Evolutionary conservation across 345 rosid genomes (phyloP).

Genomic region (Nasturtium officinale): DNA sequence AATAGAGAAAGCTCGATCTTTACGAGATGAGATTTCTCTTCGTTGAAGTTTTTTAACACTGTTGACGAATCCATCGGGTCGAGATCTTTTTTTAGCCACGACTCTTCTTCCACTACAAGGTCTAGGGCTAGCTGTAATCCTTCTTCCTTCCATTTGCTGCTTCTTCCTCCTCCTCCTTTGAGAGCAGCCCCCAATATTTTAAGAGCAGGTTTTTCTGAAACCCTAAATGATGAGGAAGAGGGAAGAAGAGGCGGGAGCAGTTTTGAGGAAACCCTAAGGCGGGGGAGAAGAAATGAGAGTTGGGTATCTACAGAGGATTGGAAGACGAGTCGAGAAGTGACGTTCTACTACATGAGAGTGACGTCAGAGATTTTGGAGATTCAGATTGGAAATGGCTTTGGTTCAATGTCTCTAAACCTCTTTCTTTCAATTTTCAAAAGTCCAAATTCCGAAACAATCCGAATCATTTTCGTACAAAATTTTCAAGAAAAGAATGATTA

Average conservation of each 20-base stretch:
- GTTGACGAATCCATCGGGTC: slow-evolving; percentile 66
- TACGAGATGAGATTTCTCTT: slow-evolving; percentile 69
- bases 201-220: slow-evolving; percentile 8
- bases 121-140: slow-evolving; percentile 79
- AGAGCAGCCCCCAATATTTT: not conserved
- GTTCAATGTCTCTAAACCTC: slow-evolving; percentile 14
- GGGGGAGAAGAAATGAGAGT: slow-evolving; percentile 8
- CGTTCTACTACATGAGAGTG: slow-evolving; percentile 32
- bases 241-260: slow-evolving; percentile 13
- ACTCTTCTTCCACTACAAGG: slow-evolving; percentile 77
- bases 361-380: slow-evolving; percentile 33
- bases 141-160: slow-evolving; percentile 69
- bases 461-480: not conserved
- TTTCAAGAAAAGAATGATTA: not conserved
- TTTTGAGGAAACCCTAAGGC: slow-evolving; percentile 1
- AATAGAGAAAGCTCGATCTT: slow-evolving; percentile 62
- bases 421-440: slow-evolving; percentile 15
- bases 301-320: slow-evolving; percentile 3
- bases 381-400: slow-evolving; percentile 28
- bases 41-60: slow-evolving; percentile 75
- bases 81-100: slow-evolving; percentile 62
- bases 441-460: slow-evolving; percentile 23
- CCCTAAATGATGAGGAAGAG: slow-evolving; percentile 34
- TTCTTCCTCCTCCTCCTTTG: not conserved
- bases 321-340: slow-evolving; percentile 41